Percentiles rank a stretch among this genome's conserved stretches.
phyloP scores from a whole-genome alignment of 1,284 basidiomycete species.

The Sporisorium reilianum region DNA sequence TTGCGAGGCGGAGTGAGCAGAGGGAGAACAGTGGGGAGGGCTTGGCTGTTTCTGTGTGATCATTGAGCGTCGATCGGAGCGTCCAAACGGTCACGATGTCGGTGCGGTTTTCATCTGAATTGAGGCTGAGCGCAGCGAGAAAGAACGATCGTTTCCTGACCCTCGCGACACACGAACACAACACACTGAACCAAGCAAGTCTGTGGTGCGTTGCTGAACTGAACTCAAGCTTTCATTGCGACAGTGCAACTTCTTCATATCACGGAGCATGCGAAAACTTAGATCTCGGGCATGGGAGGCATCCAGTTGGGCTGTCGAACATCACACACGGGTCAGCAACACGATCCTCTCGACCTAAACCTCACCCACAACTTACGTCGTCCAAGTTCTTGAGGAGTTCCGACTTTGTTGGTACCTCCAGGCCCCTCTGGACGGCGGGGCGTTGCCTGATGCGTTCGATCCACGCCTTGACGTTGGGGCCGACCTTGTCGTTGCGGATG shows the following conservation, averaged over 20 bases:
- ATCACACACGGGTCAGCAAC: background rate
- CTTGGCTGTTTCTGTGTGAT: background rate
- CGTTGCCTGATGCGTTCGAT: constrained; percentile 40
- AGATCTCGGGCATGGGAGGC: constrained; percentile 48
- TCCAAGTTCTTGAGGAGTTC: constrained; percentile 44
- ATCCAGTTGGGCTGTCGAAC: constrained; percentile 42
- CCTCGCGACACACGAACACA: no score
- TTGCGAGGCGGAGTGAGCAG: background rate
- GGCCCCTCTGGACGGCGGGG: constrained; percentile 38
- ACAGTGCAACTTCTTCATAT: no score
- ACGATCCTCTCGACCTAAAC: no score
- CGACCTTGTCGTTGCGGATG: constrained; percentile 36
- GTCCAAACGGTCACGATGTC: background rate
- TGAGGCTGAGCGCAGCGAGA: no score
- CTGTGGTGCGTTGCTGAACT: background rate
- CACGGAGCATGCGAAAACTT: no score
- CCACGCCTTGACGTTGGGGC: constrained; percentile 45
- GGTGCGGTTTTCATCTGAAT: no score
- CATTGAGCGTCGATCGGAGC: background rate
- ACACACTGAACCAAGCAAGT: no score
- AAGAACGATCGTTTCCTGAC: no score
- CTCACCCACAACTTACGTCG: constrained; percentile 42
- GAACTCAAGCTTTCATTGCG: background rate
- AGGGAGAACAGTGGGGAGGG: background rate
- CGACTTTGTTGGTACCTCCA: constrained; percentile 27